phyloP scores from a whole-genome alignment of 805 yeast species.

The Yarrowia sp. region DNA sequence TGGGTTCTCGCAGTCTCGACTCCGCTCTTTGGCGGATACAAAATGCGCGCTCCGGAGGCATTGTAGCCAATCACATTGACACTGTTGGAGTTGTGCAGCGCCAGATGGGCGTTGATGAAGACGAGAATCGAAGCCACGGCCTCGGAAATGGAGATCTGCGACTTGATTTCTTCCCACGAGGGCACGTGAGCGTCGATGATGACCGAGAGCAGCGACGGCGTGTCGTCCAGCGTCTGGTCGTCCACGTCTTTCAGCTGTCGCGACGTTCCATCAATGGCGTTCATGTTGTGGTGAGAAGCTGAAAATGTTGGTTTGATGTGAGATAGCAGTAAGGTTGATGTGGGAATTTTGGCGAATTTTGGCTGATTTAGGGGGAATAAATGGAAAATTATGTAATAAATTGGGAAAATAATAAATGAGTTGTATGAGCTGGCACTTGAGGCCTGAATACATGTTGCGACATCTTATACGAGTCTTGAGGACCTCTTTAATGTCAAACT shows the following conservation, averaged over 20 bases:
- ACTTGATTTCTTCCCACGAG: conserved; percentile 53
- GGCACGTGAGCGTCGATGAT: conserved; percentile 74
- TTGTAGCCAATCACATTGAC: conserved; percentile 80
- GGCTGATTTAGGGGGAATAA: too few species aligned
- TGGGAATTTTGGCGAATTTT: too few species aligned
- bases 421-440: too few species aligned
- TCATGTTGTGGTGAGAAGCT: not conserved
- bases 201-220: conserved; percentile 77
- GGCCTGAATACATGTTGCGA: too few species aligned
- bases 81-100: conserved; percentile 77
- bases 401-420: too few species aligned
- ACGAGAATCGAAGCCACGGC: conserved; percentile 67
- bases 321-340: not conserved
- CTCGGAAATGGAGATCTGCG: conserved; percentile 50
- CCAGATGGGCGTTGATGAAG: conserved; percentile 80
- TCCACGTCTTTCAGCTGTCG: conserved; percentile 15
- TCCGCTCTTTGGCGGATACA: conserved; percentile 54
- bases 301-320: not conserved
- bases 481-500: too few species aligned
- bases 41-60: conserved; percentile 61
- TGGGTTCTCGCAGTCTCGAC: not conserved
- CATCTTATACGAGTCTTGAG: too few species aligned
- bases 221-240: conserved; percentile 48
- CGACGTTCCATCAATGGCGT: conserved; percentile 20
- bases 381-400: too few species aligned